These are phyloP conservation scores for Piper longum DNA, from an alignment of 164 flowering plant genomes.

Conservation along the genomic window DNA sequence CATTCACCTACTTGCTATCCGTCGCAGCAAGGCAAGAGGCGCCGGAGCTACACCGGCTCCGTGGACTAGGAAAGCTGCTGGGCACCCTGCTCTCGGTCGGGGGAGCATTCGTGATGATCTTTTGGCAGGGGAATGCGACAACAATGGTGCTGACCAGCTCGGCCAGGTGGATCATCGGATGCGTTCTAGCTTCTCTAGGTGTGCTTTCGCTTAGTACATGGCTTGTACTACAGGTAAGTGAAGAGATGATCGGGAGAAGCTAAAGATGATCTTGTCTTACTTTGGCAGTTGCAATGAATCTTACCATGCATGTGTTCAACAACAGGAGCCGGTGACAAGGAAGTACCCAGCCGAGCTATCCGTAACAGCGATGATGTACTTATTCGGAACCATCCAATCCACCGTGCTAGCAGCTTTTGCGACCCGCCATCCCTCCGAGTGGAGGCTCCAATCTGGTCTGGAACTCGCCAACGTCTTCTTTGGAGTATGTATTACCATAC, in stretches of 20 bases:
- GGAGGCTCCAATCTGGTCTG: slow-evolving; percentile 8
- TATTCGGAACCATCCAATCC: slow-evolving; percentile 8
- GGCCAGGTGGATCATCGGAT: slow-evolving; percentile 4
- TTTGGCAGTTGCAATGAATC: too few relatives aligned
- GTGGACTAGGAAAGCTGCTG: slow-evolving; percentile 9
- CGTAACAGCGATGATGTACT: slow-evolving; percentile 7
- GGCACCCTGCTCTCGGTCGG: slow-evolving; percentile 6
- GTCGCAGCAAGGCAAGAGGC: slow-evolving; percentile 6
- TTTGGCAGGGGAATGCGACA: slow-evolving; percentile 1
- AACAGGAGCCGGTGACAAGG: slow-evolving; percentile 4
- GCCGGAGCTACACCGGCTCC: slow-evolving; percentile 6
- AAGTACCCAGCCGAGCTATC: slow-evolving; percentile 8
- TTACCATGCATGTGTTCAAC: background rate
- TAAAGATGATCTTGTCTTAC: too few relatives aligned
- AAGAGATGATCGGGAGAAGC: background rate
- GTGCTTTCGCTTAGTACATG: slow-evolving; percentile 6
- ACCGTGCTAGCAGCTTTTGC: slow-evolving; percentile 3
- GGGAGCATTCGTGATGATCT: slow-evolving; percentile 8
- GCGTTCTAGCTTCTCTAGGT: slow-evolving; percentile 5
- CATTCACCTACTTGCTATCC: slow-evolving; percentile 10
- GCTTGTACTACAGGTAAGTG: slow-evolving; percentile 11
- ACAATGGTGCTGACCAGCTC: background rate
- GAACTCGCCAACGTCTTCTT: slow-evolving; percentile 9
- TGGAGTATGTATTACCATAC: slow-evolving; percentile 2
- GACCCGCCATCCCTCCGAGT: slow-evolving; percentile 1